Evolutionary conservation across 768 basidiomycete genomes (phyloP), one percentile per base, ranked within the genome.

Genomic region (Russula griseocarnosa): DNA sequence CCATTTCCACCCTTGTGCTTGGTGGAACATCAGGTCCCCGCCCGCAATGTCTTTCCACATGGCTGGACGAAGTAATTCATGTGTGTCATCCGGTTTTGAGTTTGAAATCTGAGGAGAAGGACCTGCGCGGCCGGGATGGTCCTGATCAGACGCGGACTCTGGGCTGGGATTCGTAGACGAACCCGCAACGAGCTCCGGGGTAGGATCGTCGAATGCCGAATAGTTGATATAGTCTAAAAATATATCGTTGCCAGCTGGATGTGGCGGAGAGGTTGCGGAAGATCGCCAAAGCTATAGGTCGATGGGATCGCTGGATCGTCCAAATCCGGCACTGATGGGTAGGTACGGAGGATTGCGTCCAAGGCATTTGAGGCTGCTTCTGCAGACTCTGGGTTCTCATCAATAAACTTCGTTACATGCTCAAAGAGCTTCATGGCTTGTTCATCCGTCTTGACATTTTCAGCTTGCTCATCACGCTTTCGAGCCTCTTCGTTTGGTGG

Each of bases 161-260:
- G 90, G 90, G 71, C 88, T 90, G 13, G 83, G 85, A 67, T 90
- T 88, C 22, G 88, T 83, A 62, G 89, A 88, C 22, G 87, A 86
- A 13, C 85, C 83, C 38, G 79, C 79, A 18, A 88, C 76, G 54
- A 92, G 79, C 60, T 91, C 90, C 10, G 90, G 90, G 3, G 90
- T 91, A 9, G 81, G 79, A 70, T 87, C 74, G 44, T 72, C 67
- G 60, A 70, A 87, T 8, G 79, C 81, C 52, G 88, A 83, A 67
- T 87, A 87, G 73, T 91, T 88, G 71, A 91, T 81, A 69, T 82
- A 86, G 69, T 85, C 81, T 55, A 81, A 79, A 56, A 84, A 83
- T 26, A 85, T 80, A 67, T 81, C 81, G 16, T 77, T 70, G 26
- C 77, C 70, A 13, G 71, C 63, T 64, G 71, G 69, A 1, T 71